Percentiles rank a stretch among this genome's conserved stretches.
phyloP scores from a whole-genome alignment of 495 filamentous ascomycete species.

The Podospora australis region DNA sequence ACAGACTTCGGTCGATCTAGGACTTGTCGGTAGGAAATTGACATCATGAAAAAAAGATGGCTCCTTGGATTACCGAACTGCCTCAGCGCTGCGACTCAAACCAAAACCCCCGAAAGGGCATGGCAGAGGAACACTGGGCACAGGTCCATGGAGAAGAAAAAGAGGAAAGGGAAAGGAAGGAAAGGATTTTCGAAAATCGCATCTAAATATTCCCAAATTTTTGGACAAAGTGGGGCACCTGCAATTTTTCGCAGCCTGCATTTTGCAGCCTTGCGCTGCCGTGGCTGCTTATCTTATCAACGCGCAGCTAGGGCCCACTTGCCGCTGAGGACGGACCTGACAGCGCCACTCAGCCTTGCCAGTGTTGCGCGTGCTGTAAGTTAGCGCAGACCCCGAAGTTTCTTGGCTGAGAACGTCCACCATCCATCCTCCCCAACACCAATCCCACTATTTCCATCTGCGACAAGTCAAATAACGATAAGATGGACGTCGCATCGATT shows the following conservation, averaged over 20 bases:
- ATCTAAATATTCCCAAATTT: slow-evolving; percentile 23
- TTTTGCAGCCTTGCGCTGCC: not conserved
- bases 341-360: too few relatives aligned
- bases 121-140: slow-evolving; percentile 71
- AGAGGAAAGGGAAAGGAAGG: slow-evolving; percentile 41
- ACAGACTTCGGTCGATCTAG: slow-evolving; percentile 59
- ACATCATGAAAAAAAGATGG: slow-evolving; percentile 63
- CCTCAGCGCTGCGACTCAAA: slow-evolving; percentile 67
- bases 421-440: not conserved
- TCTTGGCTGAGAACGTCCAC: not conserved
- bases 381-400: too few relatives aligned
- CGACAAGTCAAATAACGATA: slow-evolving; percentile 18
- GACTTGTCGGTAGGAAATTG: slow-evolving; percentile 92
- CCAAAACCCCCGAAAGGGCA: slow-evolving; percentile 40
- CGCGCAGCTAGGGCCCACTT: slow-evolving; percentile 1
- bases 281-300: slow-evolving; percentile 24
- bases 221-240: slow-evolving; percentile 19
- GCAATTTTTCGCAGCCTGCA: not conserved
- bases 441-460: not conserved
- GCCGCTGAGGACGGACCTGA: too few relatives aligned
- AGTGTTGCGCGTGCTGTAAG: too few relatives aligned
- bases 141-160: slow-evolving; percentile 61
- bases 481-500: slow-evolving; percentile 79
- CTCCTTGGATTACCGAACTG: slow-evolving; percentile 85
- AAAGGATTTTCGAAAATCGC: slow-evolving; percentile 5